Conservation (phyloP, 352 stramenopile genomes). For the Aphanomyces euteiches region DNA sequence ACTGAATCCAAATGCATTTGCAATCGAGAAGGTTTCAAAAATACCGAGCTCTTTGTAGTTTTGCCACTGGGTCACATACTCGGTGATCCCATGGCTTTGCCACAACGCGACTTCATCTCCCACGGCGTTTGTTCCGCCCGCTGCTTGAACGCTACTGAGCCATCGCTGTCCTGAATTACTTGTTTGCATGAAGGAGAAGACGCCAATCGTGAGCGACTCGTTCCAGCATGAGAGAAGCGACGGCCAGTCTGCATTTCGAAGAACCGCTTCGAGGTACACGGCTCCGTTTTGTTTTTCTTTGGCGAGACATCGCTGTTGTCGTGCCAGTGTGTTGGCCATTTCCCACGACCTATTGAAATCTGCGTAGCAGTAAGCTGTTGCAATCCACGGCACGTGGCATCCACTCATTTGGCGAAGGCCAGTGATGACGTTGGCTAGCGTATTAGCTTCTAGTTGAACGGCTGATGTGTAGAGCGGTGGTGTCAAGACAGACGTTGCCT, state of each 20-base stretch:
- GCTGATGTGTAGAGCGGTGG: constrained; percentile 8
- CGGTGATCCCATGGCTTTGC: background rate
- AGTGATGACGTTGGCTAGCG: constrained; percentile 11
- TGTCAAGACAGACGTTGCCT: background rate
- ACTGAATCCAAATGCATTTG: constrained; percentile 5
- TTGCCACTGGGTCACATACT: constrained; percentile 15
- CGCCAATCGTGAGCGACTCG: background rate
- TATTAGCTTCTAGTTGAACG: constrained; percentile 27
- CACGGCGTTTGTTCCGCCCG: background rate
- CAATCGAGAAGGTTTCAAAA: constrained; percentile 16
- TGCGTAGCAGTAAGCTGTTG: constrained; percentile 20
- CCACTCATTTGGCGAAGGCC: constrained; percentile 18
- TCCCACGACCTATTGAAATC: constrained; percentile 28
- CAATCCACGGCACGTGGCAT: constrained; percentile 26
- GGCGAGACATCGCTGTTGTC: constrained; percentile 1
- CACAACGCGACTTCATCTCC: constrained; percentile 6
- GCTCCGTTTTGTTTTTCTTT: constrained; percentile 19
- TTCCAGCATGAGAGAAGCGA: constrained; percentile 10
- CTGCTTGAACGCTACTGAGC: background rate
- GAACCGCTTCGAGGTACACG: constrained; percentile 15
- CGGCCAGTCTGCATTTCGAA: constrained; percentile 19
- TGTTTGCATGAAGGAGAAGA: background rate
- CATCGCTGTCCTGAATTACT: background rate
- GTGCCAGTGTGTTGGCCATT: constrained; percentile 5
- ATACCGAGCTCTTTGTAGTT: constrained; percentile 16